Base-by-base conservation (phyloP, 1,284 basidiomycete species). In the Cutaneotrichosporon mucoides region DNA sequence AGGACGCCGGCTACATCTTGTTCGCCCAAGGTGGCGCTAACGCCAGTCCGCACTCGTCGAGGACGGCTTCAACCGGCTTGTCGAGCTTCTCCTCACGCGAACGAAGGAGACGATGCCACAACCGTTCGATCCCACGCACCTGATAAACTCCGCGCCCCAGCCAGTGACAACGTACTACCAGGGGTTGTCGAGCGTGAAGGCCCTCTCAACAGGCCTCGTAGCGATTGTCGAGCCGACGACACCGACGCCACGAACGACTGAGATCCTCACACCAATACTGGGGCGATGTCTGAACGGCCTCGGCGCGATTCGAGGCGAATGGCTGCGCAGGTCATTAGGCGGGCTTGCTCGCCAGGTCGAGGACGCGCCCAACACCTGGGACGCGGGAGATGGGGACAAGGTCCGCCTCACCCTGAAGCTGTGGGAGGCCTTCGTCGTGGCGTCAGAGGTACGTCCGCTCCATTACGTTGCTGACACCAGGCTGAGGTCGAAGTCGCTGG, bases 401-500 rank as follows among this genome's bases (percentile, higher is more conserved):
- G 72, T 73, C 6, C 65, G 63, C 16, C 62, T 66, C 9, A 42
- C 73, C 13, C 55, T 65, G 11, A 59, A 55, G 12, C 46, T 74
- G 16, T 72, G 73, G 66, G 73, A 77, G 15, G 68, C 67, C 5
- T 49, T 74, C 52, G 56, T 75, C 38, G 64, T 67, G 13, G 55
- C 73, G 6, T 60, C 66, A 37, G 74, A 76, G 69, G 76, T 75
- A 55, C 64, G 73, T 61, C 36, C 13, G 5, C 4, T 7, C 11
- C 12, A 43, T 2, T 3, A 15, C 5, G 8, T 7, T n/a, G 50
- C 55, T 60, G 45, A 63, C 49, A 33, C 6, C 59, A 77, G 73
- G 68, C 73, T n/a, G 77, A 78, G 54, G 68, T 70, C 3, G 61
- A 72, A n/a, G 60, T 77, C 34, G 67, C 72, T 10, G 63, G 65